phyloP scores from a whole-genome alignment of 768 basidiomycete genomes.

The Mycena filopes region DNA sequence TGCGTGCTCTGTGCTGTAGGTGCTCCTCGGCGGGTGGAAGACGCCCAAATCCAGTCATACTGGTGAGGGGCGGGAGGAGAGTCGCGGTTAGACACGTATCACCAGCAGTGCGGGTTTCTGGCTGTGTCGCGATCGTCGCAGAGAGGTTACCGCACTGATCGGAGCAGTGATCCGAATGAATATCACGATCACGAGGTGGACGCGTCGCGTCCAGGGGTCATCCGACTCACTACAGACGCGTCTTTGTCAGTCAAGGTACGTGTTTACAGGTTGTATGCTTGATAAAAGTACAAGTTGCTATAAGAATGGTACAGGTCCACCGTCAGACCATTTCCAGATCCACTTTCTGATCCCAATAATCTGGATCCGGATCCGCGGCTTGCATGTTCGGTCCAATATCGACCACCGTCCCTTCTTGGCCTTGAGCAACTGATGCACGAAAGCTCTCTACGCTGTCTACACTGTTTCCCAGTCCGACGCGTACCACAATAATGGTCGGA shows the following conservation, averaged over 20 bases:
- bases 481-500: slow-evolving; percentile 29
- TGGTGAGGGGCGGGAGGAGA: background rate
- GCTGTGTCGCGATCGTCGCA: too few species aligned
- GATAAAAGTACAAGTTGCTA: background rate
- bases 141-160: too few species aligned
- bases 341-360: slow-evolving; percentile 5
- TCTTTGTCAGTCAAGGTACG: too few species aligned
- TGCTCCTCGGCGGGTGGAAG: slow-evolving; percentile 19
- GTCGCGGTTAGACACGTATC: background rate
- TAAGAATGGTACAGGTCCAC: background rate
- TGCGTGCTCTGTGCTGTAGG: slow-evolving; percentile 53
- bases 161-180: too few species aligned
- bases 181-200: background rate
- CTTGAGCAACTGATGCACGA: background rate
- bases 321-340: background rate
- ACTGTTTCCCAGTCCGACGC: slow-evolving; percentile 24
- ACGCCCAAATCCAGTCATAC: slow-evolving; percentile 17
- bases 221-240: too few species aligned
- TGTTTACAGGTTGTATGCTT: too few species aligned
- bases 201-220: too few species aligned
- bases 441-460: slow-evolving; percentile 27
- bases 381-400: slow-evolving; percentile 4
- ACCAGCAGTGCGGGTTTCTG: background rate
- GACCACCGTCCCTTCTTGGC: background rate
- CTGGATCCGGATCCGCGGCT: background rate